Percentiles rank a stretch among this genome's conserved stretches.
phyloP scores from a whole-genome alignment of 805 yeast species.

The Brettanomyces custersianus region DNA sequence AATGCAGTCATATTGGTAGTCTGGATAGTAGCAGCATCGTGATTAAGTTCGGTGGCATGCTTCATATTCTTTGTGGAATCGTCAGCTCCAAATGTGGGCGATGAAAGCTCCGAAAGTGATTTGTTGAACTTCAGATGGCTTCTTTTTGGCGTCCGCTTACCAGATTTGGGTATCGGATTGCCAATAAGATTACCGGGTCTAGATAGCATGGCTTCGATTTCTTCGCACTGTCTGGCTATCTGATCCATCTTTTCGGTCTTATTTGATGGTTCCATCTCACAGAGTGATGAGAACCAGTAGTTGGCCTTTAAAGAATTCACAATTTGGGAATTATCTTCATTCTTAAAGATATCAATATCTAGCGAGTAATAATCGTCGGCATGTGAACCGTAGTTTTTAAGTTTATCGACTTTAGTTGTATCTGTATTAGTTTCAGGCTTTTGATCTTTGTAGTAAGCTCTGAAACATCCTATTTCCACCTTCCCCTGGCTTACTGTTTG shows the following conservation, averaged over 20 bases:
- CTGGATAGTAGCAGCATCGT: neutral
- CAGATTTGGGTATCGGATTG: too few relatives aligned
- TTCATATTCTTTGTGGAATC: too few relatives aligned
- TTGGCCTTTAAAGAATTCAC: constrained; percentile 34
- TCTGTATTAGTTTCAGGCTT: constrained; percentile 3
- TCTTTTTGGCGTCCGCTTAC: too few relatives aligned
- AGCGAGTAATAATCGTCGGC: constrained; percentile 61
- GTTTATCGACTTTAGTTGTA: constrained; percentile 13
- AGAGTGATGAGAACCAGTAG: constrained; percentile 36
- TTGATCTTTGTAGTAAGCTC: constrained; percentile 42
- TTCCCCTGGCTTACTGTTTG: constrained; percentile 52
- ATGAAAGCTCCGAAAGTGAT: constrained; percentile 1
- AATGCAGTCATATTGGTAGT: neutral
- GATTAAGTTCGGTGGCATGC: neutral
- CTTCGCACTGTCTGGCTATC: neutral
- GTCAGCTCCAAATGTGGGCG: neutral
- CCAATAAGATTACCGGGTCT: too few relatives aligned
- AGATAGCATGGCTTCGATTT: too few relatives aligned
- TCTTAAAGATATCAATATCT: constrained; percentile 50
- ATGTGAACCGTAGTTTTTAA: constrained; percentile 63
- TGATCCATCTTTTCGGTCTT: neutral
- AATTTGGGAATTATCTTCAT: constrained; percentile 38
- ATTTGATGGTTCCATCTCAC: constrained; percentile 1
- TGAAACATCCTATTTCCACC: constrained; percentile 82
- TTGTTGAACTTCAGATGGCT: constrained; percentile 1